These are phyloP conservation scores for Lepraria neglecta DNA, from an alignment of 495 filamentous ascomycete genomes.

Conservation along the genomic window DNA sequence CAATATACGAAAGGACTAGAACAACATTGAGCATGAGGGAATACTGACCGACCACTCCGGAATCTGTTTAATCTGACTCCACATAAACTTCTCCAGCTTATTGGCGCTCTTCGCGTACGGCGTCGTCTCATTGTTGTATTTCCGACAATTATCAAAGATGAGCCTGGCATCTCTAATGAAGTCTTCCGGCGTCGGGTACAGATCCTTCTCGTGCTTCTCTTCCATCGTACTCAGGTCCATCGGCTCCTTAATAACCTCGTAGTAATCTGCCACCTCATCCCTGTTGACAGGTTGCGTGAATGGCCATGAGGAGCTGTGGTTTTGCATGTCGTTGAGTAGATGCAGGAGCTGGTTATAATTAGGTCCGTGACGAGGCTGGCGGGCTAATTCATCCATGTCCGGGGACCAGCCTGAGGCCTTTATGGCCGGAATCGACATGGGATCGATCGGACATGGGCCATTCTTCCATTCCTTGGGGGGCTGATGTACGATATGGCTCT, in stretches of 20 bases:
- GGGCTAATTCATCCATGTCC: constrained; percentile 94
- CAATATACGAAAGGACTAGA: not conserved
- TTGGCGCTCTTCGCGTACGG: constrained; percentile 93
- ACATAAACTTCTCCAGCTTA: constrained; percentile 96
- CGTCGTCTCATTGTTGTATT: constrained; percentile 93
- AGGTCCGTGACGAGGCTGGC: constrained; percentile 93
- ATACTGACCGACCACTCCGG: constrained; percentile 86
- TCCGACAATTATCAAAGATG: constrained; percentile 89
- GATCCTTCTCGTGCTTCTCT: constrained; percentile 85
- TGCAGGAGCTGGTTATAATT: constrained; percentile 91
- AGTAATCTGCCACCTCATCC: constrained; percentile 95
- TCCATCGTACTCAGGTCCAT: constrained; percentile 99
- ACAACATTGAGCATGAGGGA: not conserved
- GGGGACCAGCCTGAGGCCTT: constrained; percentile 88
- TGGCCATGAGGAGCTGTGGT: constrained; percentile 85
- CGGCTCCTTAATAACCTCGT: constrained; percentile 95
- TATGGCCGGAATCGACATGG: constrained; percentile 74
- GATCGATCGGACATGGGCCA: constrained; percentile 63
- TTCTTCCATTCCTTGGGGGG: constrained; percentile 83
- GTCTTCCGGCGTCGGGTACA: constrained; percentile 85
- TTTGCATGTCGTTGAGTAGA: constrained; percentile 91
- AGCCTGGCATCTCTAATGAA: constrained; percentile 87
- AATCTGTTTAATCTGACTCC: constrained; percentile 81
- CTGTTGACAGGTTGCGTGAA: constrained; percentile 90
- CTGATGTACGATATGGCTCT: constrained; percentile 78